Evolutionary conservation across 2,329 filamentous ascomycete genomes (phyloP).

Genomic region (Thermomyces lanuginosus): DNA sequence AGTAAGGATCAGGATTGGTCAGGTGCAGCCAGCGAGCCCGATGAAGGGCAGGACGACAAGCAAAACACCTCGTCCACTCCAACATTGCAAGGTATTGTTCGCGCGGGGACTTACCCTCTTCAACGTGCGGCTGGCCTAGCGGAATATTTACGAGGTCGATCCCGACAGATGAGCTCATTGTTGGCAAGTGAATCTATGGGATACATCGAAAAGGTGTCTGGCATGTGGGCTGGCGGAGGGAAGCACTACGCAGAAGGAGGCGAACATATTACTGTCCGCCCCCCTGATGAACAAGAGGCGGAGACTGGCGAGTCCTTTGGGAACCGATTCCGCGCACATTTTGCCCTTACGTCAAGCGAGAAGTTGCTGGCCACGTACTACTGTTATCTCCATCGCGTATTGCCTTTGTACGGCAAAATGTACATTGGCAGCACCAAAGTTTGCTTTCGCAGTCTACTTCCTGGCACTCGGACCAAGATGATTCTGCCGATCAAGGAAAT

Average conservation of each 20-base stretch:
- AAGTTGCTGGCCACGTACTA: slow-evolving; percentile 79
- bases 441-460: slow-evolving; percentile 82
- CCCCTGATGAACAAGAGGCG: slow-evolving; percentile 40
- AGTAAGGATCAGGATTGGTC: slow-evolving; percentile 8
- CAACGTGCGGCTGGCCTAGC: slow-evolving; percentile 72
- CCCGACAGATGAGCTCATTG: slow-evolving; percentile 65
- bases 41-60: slow-evolving; percentile 9
- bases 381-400: slow-evolving; percentile 72
- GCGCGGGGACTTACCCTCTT: slow-evolving; percentile 56
- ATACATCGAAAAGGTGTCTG: slow-evolving; percentile 90
- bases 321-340: slow-evolving; percentile 69
- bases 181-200: slow-evolving; percentile 86
- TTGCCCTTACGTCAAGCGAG: slow-evolving; percentile 71
- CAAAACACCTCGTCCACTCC: slow-evolving; percentile 27
- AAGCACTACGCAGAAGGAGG: slow-evolving; percentile 73
- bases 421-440: slow-evolving; percentile 80
- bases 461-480: slow-evolving; percentile 79
- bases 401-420: slow-evolving; percentile 90
- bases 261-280: slow-evolving; percentile 43
- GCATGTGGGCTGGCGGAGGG: slow-evolving; percentile 85
- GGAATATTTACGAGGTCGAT: slow-evolving; percentile 62
- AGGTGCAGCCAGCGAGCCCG: slow-evolving; percentile 11
- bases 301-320: slow-evolving; percentile 38
- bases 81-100: slow-evolving; percentile 42
- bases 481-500: slow-evolving; percentile 83